Percentiles rank a stretch among this genome's conserved stretches.
phyloP scores from a whole-genome alignment of 2,329 filamentous ascomycete genomes.

The Xylaria sp. region DNA sequence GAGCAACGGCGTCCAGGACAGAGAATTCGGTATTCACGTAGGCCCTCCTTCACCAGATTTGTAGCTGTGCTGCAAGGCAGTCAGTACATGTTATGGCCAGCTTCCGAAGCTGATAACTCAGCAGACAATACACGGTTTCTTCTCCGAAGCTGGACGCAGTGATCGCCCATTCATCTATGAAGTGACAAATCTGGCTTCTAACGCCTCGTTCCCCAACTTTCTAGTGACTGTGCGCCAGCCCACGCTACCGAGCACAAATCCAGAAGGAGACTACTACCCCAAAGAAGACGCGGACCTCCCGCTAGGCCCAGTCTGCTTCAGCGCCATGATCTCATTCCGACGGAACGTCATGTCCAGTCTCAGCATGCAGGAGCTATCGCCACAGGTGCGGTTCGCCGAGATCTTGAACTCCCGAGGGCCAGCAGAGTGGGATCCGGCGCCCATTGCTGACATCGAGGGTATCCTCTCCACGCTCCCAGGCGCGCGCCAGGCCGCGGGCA shows the following conservation, averaged over 20 bases:
- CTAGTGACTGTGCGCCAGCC: constrained; percentile 62
- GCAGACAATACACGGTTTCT: constrained; percentile 67
- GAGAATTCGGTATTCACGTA: constrained; percentile 53
- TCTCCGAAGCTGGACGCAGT: constrained; percentile 58
- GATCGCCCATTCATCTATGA: constrained; percentile 66
- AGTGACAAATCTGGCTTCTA: constrained; percentile 56
- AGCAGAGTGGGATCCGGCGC: constrained; percentile 57
- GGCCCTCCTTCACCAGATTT: constrained; percentile 30
- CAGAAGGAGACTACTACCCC: constrained; percentile 51
- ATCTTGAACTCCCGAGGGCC: constrained; percentile 54
- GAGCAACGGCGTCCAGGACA: constrained; percentile 19
- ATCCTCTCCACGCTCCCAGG: constrained; percentile 45
- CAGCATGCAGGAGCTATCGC: constrained; percentile 53
- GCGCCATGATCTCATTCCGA: constrained; percentile 64
- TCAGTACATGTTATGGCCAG: neutral
- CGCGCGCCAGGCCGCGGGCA: constrained; percentile 53
- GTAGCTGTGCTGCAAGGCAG: neutral
- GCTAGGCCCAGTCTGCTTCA: constrained; percentile 59
- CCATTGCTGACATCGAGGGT: constrained; percentile 58
- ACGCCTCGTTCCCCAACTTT: constrained; percentile 61
- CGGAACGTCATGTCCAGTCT: constrained; percentile 51
- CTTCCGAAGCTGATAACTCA: neutral
- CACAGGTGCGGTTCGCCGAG: constrained; percentile 55
- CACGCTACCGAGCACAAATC: constrained; percentile 51
- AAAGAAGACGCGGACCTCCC: constrained; percentile 53